These are phyloP conservation scores for Peribolospora baueri DNA, from an alignment of 768 basidiomycete genomes.

Conservation along the genomic window DNA sequence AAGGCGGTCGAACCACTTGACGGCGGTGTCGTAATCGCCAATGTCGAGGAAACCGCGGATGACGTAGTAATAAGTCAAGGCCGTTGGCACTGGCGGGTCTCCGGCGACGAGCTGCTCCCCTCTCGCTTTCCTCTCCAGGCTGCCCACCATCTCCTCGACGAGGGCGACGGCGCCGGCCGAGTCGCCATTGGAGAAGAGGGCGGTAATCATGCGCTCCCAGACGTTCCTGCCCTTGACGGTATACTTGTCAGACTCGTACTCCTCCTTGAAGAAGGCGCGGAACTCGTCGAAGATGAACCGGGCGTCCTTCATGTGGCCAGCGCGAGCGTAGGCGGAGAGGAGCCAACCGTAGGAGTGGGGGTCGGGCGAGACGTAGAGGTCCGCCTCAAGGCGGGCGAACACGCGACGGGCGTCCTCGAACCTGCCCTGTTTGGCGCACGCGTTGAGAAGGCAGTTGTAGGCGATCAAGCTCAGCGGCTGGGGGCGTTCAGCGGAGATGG, in stretches of 20 bases:
- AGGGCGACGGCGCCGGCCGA: constrained; percentile 6
- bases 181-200: constrained; percentile 26
- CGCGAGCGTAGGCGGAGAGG: constrained; percentile 33
- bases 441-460: constrained; percentile 36
- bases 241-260: constrained; percentile 18
- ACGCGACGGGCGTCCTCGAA: constrained; percentile 39
- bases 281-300: constrained; percentile 43
- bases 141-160: constrained; percentile 6
- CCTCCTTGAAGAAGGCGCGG: constrained; percentile 21
- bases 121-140: background rate
- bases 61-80: constrained; percentile 31
- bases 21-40: constrained; percentile 33
- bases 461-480: constrained; percentile 12
- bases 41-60: constrained; percentile 27
- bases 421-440: constrained; percentile 34
- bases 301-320: constrained; percentile 23
- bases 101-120: background rate
- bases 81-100: constrained; percentile 23
- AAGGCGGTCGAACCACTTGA: constrained; percentile 29
- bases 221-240: constrained; percentile 34
- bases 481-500: too few relatives aligned
- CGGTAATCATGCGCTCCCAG: constrained; percentile 38
- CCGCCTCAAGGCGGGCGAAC: constrained; percentile 35
- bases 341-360: constrained; percentile 29
- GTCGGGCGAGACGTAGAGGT: constrained; percentile 16